These are phyloP conservation scores for Chaetomiaceae sp. DNA, from an alignment of 2,329 filamentous ascomycete species.

Conservation along the genomic window DNA sequence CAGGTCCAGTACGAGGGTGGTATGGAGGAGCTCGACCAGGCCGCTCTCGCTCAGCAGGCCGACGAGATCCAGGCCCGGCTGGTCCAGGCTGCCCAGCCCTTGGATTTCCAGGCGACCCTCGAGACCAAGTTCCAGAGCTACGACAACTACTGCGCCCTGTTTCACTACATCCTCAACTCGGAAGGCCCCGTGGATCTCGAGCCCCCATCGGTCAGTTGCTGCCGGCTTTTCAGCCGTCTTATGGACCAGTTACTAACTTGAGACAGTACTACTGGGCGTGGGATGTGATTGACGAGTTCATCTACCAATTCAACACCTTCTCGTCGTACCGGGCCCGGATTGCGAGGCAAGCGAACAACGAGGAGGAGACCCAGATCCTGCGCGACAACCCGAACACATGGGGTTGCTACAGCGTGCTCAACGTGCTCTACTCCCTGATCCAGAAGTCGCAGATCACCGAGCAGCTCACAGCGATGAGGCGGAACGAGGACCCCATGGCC, in stretches of 20 bases:
- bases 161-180: conserved; percentile 98
- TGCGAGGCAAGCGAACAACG: conserved; percentile 75
- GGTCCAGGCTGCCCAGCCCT: conserved; percentile 83
- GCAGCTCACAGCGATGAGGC: conserved; percentile 91
- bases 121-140: conserved; percentile 99
- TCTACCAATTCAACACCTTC: conserved; percentile 99
- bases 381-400: conserved; percentile 98
- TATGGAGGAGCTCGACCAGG: conserved; percentile 75
- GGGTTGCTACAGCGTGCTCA: conserved; percentile 99
- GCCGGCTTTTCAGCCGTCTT: not conserved
- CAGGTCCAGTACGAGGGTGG: conserved; percentile 92
- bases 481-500: conserved; percentile 79
- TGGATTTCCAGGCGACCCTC: conserved; percentile 92
- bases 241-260: conserved; percentile 18
- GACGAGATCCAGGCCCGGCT: conserved; percentile 94
- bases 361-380: conserved; percentile 87
- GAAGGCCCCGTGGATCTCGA: conserved; percentile 98
- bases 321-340: conserved; percentile 93
- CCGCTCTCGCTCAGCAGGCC: conserved; percentile 65
- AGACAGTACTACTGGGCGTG: conserved; percentile 96
- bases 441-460: conserved; percentile 97
- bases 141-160: conserved; percentile 98
- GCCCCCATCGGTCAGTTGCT: conserved; percentile 77
- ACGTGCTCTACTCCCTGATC: conserved; percentile 98
- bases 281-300: conserved; percentile 99